phyloP scores from a whole-genome alignment of 2,329 filamentous ascomycete genomes.

The Cercospora sp. region DNA sequence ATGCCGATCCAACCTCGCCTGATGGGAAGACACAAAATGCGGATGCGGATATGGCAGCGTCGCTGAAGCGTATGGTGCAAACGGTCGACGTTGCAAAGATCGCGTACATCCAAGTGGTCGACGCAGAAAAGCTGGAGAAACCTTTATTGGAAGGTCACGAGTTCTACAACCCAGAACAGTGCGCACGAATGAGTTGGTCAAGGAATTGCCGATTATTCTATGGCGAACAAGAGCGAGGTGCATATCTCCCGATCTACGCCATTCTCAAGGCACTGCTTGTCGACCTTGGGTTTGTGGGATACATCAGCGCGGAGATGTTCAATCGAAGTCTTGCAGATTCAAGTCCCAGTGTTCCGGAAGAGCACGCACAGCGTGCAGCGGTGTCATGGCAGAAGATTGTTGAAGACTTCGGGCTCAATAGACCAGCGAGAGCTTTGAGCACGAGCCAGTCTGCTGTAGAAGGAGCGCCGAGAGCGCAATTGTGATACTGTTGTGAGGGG shows the following conservation, averaged over 20 bases:
- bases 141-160: conserved; percentile 60
- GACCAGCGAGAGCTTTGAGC: not conserved
- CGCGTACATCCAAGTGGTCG: conserved; percentile 75
- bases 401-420: conserved; percentile 35
- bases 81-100: conserved; percentile 64
- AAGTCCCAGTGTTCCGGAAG: conserved; percentile 54
- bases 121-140: conserved; percentile 62
- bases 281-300: conserved; percentile 65
- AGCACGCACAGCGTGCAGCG: conserved; percentile 55
- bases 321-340: conserved; percentile 58
- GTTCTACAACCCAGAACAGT: conserved; percentile 60
- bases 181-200: conserved; percentile 73
- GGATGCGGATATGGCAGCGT: conserved; percentile 55
- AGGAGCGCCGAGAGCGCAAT: conserved; percentile 24
- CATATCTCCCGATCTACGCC: conserved; percentile 65
- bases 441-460: conserved; percentile 8
- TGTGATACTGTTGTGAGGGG: conserved; percentile 13
- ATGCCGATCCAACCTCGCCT: conserved; percentile 62
- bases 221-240: conserved; percentile 61
- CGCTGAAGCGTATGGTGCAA: conserved; percentile 56
- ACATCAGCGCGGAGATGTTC: conserved; percentile 72
- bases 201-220: conserved; percentile 72
- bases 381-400: conserved; percentile 54
- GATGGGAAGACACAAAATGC: conserved; percentile 57
- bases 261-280: conserved; percentile 63